Evolutionary conservation across 139 green algal genomes (phyloP).

Genomic region (Chlorella vulgaris): DNA sequence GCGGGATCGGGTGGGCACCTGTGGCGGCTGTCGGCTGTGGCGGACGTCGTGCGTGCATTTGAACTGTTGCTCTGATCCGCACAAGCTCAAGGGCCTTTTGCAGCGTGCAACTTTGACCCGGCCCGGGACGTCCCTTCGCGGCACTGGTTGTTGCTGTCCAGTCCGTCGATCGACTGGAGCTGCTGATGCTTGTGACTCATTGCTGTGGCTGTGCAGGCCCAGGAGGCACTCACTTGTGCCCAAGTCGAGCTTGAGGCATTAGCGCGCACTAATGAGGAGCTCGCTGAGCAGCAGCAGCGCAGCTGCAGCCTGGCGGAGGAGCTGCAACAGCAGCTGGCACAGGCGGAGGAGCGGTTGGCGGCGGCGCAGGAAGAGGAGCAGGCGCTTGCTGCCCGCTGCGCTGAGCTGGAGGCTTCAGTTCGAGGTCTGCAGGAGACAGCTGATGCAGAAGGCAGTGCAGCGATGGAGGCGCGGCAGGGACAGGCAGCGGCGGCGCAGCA

Average conservation of each 20-base stretch:
- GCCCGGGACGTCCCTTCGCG: no score
- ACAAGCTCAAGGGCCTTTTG: no score
- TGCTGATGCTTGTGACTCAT: background rate
- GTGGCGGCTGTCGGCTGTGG: no score
- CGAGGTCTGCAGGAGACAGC: background rate
- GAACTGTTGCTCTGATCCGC: background rate
- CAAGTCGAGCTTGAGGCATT: background rate
- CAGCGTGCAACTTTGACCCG: no score
- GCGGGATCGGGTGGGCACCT: slow-evolving; percentile 11
- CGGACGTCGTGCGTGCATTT: no score
- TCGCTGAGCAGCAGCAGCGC: background rate
- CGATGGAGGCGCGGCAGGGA: background rate
- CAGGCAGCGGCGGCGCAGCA: background rate
- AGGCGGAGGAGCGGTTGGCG: background rate
- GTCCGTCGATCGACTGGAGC: no score
- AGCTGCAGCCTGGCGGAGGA: background rate
- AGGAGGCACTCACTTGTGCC: background rate
- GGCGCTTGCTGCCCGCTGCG: background rate
- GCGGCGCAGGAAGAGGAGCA: background rate
- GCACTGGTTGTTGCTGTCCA: background rate
- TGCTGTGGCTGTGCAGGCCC: slow-evolving; percentile 4
- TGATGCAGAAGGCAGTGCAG: background rate
- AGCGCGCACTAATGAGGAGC: background rate
- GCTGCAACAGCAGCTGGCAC: background rate
- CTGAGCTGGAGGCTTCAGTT: slow-evolving; percentile 2